These are phyloP conservation scores for Erysiphe neolycopersici DNA, from an alignment of 2,329 filamentous ascomycete genomes.

Conservation along the genomic window DNA sequence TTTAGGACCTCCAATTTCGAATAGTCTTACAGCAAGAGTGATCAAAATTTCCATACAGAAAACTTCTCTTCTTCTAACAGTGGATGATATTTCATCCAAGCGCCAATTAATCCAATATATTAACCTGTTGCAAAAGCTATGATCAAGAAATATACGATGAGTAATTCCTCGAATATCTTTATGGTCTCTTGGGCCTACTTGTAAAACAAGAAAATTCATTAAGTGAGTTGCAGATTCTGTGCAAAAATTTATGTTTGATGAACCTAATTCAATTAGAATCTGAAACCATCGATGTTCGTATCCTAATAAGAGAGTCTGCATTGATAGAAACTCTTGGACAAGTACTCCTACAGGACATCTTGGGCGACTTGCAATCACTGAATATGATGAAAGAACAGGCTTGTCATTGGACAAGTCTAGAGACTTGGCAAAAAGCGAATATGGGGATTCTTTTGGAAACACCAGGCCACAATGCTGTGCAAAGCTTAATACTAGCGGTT, in stretches of 20 bases:
- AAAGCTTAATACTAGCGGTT: conserved; percentile 8
- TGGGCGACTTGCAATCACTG: conserved; percentile 18
- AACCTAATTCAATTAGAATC: conserved; percentile 22
- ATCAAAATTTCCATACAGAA: conserved; percentile 30
- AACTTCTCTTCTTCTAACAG: conserved; percentile 28
- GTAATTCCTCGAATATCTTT: conserved; percentile 16
- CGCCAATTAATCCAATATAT: conserved; percentile 20
- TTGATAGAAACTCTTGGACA: conserved; percentile 21
- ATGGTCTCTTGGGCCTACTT: conserved; percentile 23
- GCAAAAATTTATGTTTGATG: conserved; percentile 31
- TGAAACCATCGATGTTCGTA: conserved; percentile 19
- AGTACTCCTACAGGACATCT: conserved; percentile 19
- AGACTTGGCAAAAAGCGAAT: conserved; percentile 4
- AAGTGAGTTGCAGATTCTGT: conserved; percentile 22
- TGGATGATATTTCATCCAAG: conserved; percentile 18
- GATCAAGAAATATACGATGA: conserved; percentile 24
- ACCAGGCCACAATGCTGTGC: conserved; percentile 13
- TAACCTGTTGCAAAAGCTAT: conserved; percentile 21
- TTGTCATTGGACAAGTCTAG: conserved; percentile 4
- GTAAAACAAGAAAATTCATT: conserved; percentile 23
- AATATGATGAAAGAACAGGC: conserved; percentile 15
- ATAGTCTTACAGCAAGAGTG: conserved; percentile 20
- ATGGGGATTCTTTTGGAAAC: conserved; percentile 13
- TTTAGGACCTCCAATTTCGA: conserved; percentile 5
- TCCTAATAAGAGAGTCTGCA: conserved; percentile 18